Evolutionary conservation across 108 stramenopile species (phyloP), one percentile per base, ranked within the genome.

Genomic region (Discostella pseudostelligera): DNA sequence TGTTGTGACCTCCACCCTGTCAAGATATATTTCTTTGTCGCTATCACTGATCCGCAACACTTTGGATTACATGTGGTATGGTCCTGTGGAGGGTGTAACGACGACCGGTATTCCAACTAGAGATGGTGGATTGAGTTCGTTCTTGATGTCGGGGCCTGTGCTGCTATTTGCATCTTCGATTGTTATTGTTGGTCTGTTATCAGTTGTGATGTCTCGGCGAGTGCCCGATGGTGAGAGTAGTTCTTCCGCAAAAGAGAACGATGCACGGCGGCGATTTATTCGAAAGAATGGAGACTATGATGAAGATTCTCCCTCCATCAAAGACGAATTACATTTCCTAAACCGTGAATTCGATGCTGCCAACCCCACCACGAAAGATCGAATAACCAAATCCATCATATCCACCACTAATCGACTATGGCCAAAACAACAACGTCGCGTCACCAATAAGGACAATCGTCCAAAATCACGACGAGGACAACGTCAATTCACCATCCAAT

Each of bases 251-350:
- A n/a, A n/a, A n/a, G n/a, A n/a, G n/a, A n/a, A n/a, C n/a, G n/a
- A n/a, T n/a, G n/a, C n/a, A n/a, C n/a, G n/a, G n/a, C n/a, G n/a
- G n/a, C n/a, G n/a, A n/a, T n/a, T n/a, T n/a, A n/a, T n/a, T n/a
- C n/a, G n/a, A n/a, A n/a, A n/a, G n/a, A n/a, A 65, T 11, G 55
- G 39, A 7, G 55, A 67, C 24, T 65, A 51, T 8, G 53, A 67
- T 26, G 59, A 59, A 39, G 35, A 62, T 7, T 57, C 64, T 21
- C 28, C 39, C 8, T 54, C 73, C 0, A 28, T 61, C 16, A 64
- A 73, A 43, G 72, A 73, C 43, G 73, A 74, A 25, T 62, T 74
- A 45, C 24, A 74, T 11, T 74, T 67, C 43, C 39, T 74, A 22
- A 49, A 61, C 16, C 44, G 61, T 11, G 40, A 50, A 32, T 74